Conservation (phyloP, 768 basidiomycete genomes). For the Bullera alba region DNA sequence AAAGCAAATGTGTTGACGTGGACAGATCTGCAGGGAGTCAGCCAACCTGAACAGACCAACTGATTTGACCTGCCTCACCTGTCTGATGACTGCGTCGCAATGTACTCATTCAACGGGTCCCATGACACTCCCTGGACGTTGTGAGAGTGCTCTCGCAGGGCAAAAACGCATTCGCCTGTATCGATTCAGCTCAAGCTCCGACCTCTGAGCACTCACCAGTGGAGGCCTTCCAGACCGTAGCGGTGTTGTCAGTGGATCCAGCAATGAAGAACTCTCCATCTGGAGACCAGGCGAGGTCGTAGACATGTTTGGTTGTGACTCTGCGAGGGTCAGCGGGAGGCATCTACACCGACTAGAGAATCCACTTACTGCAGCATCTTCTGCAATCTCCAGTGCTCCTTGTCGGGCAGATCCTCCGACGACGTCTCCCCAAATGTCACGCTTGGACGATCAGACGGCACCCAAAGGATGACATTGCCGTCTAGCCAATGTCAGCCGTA, state of each 20-base stretch:
- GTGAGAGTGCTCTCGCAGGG: constrained; percentile 75
- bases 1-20: constrained; percentile 80
- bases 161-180: constrained; percentile 35
- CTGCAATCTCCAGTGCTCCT: constrained; percentile 85
- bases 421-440: constrained; percentile 65
- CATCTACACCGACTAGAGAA: neutral
- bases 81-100: constrained; percentile 95
- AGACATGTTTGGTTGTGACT: constrained; percentile 90
- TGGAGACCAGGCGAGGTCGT: constrained; percentile 96
- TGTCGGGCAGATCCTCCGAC: constrained; percentile 76
- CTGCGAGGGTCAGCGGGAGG: constrained; percentile 48
- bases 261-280: constrained; percentile 87
- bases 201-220: constrained; percentile 23
- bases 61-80: constrained; percentile 48
- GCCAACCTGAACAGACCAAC: neutral
- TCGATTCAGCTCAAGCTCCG: constrained; percentile 13
- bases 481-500: constrained; percentile 52
- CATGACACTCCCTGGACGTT: constrained; percentile 98
- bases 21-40: constrained; percentile 56
- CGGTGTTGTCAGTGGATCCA: constrained; percentile 95
- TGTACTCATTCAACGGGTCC: constrained; percentile 95
- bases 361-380: constrained; percentile 66
- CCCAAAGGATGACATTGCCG: constrained; percentile 97
- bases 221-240: constrained; percentile 48
- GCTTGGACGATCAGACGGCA: constrained; percentile 67